Conservation (phyloP, 257 asterid species). For the Solanum etuberosum region DNA sequence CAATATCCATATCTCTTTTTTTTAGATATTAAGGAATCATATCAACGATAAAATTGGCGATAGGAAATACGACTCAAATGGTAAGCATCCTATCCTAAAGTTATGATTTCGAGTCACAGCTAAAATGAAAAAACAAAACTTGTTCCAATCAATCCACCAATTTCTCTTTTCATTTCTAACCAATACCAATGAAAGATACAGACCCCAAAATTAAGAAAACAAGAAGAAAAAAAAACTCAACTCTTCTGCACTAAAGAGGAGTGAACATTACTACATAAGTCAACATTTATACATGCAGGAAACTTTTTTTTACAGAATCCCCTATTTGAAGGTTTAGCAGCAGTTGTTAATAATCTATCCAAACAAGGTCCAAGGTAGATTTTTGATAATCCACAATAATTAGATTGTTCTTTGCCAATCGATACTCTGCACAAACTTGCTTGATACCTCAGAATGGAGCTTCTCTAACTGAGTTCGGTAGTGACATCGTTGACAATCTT, state of each 20-base stretch:
- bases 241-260: background rate
- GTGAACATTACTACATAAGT: background rate
- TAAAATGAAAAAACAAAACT: background rate
- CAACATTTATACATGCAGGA: background rate
- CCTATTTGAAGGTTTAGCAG: background rate
- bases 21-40: background rate
- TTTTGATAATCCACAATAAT: background rate
- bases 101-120: background rate
- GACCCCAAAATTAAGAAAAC: background rate
- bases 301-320: background rate
- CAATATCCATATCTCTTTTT: background rate
- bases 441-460: background rate
- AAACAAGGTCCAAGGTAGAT: background rate
- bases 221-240: background rate
- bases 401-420: background rate
- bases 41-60: background rate
- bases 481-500: background rate
- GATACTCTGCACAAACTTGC: background rate
- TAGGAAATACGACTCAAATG: background rate
- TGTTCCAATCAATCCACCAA: constrained; percentile 7
- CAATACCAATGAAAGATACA: background rate
- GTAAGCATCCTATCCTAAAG: background rate
- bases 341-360: background rate
- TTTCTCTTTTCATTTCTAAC: constrained; percentile 5
- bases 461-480: background rate